Evolutionary conservation across 257 asterid species (phyloP), one percentile per base, ranked within the genome.

Genomic region (Nicotiana obtusifolia): DNA sequence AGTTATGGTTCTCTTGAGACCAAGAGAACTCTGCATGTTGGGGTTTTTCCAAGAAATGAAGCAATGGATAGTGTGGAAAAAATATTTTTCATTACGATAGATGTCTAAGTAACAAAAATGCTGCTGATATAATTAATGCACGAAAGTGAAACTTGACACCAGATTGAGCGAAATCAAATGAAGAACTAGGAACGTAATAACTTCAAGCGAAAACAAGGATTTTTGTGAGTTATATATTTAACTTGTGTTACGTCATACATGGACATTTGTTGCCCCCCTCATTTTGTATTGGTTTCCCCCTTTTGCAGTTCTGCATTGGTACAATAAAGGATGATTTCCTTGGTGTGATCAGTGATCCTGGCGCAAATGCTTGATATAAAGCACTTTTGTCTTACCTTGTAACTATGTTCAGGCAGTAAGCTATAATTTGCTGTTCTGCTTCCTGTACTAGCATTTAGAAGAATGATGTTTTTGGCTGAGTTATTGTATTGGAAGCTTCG

Each of bases 311-410:
- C 85, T 95, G 99, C 83, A 93, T 93, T 31, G 98, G 99, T 64
- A 92, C 98, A 76, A 93, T 95, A 67, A 93, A 95, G 84, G 98
- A 93, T 61, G 98, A 93, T 87, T 95, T 95, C 84, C 69, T 95
- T 88, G 98, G 99, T 24, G 98, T 95, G 62, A 92, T 93, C 60
- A 91, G 95, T 79, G 97, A 93, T 86, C 99, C 97, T 4, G 93
- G 94, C n/a, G 86, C 91, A 77, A 83, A 91, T 84, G 87, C 93
- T 16, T 92, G 91, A 94, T 77, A 24, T 13, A 19, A 28, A 15
- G 64, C 13, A 2, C 64, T 20, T 59, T 8, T 59, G 28, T 3
- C 0, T 59, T 7, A 7, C 13, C 64, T 59, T 59, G 64, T 9
- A 59, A 19, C 26, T n/a, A 20, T 33, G 22, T 30, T 68, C 77